phyloP scores from a whole-genome alignment of 2,329 filamentous ascomycete genomes.

The Davidsoniella virescens region DNA sequence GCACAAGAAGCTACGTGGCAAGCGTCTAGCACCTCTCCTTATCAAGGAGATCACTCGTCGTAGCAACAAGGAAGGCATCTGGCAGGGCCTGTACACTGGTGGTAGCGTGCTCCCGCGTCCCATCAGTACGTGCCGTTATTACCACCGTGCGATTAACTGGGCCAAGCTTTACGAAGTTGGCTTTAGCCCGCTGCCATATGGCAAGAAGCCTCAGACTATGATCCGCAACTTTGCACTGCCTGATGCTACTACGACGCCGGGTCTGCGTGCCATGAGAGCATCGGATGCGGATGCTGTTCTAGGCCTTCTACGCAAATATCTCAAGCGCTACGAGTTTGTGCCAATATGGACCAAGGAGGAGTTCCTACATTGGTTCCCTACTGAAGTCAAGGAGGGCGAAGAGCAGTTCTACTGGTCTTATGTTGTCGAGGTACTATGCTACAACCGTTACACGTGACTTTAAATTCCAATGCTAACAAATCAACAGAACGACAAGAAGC shows the following conservation, averaged over 20 bases:
- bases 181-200: conserved; percentile 73
- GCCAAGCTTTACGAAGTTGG: conserved; percentile 87
- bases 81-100: conserved; percentile 91
- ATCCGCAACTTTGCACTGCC: conserved; percentile 75
- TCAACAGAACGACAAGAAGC: conserved; percentile 41
- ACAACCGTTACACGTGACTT: neutral
- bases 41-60: conserved; percentile 96
- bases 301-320: conserved; percentile 59
- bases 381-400: conserved; percentile 46
- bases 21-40: conserved; percentile 79
- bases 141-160: conserved; percentile 88
- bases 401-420: conserved; percentile 90
- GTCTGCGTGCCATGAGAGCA: conserved; percentile 63
- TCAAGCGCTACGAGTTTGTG: conserved; percentile 66
- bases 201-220: conserved; percentile 74
- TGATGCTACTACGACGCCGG: conserved; percentile 51
- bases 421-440: conserved; percentile 54
- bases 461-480: conserved; percentile 6
- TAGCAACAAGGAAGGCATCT: conserved; percentile 73
- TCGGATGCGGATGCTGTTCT: conserved; percentile 65
- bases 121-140: conserved; percentile 87
- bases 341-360: conserved; percentile 69
- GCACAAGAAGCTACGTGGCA: conserved; percentile 91
- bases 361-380: conserved; percentile 63
- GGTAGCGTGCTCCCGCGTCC: conserved; percentile 83